A percentile compares a stretch with the other conserved stretches of the same genome.
Evolutionary conservation across 495 filamentous ascomycete genomes (phyloP).

Genomic region (Recurvomyces mirabilis): DNA sequence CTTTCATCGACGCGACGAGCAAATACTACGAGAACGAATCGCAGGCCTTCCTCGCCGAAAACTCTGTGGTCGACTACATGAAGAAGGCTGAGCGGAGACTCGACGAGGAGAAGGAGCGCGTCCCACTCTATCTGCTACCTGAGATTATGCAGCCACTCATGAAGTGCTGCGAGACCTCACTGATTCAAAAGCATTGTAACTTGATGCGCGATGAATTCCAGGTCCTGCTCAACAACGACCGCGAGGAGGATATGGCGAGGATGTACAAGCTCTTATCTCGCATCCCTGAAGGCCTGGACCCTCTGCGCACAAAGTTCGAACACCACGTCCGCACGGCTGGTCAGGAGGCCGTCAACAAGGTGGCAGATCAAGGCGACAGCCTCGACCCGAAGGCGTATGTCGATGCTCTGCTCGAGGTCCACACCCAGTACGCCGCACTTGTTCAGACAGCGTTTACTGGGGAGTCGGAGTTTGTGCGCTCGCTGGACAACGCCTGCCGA

Average conservation of each 20-base stretch:
- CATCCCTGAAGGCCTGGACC: slow-evolving; percentile 87
- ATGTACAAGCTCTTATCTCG: slow-evolving; percentile 91
- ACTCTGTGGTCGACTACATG: slow-evolving; percentile 98
- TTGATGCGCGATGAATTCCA: slow-evolving; percentile 94
- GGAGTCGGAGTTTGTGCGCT: slow-evolving; percentile 93
- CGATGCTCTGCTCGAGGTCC: slow-evolving; percentile 85
- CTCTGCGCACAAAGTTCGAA: slow-evolving; percentile 79
- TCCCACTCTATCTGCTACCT: slow-evolving; percentile 77
- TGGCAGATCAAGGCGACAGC: slow-evolving; percentile 76
- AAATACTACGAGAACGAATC: slow-evolving; percentile 86
- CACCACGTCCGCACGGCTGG: slow-evolving; percentile 85
- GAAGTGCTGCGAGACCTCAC: slow-evolving; percentile 74
- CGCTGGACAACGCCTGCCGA: slow-evolving; percentile 90
- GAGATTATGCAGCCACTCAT: slow-evolving; percentile 78
- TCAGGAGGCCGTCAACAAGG: slow-evolving; percentile 77
- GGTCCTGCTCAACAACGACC: slow-evolving; percentile 84
- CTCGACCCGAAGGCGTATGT: slow-evolving; percentile 96
- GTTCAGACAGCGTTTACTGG: slow-evolving; percentile 89
- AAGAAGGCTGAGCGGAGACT: slow-evolving; percentile 94
- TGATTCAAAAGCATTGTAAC: slow-evolving; percentile 76
- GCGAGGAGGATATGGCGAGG: slow-evolving; percentile 84
- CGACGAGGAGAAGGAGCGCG: slow-evolving; percentile 87
- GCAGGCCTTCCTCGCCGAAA: slow-evolving; percentile 86
- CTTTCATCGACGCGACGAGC: slow-evolving; percentile 77
- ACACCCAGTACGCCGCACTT: slow-evolving; percentile 81